Base-by-base conservation (phyloP, 352 stramenopile genomes). In the Thalassiosira hispida region DNA sequence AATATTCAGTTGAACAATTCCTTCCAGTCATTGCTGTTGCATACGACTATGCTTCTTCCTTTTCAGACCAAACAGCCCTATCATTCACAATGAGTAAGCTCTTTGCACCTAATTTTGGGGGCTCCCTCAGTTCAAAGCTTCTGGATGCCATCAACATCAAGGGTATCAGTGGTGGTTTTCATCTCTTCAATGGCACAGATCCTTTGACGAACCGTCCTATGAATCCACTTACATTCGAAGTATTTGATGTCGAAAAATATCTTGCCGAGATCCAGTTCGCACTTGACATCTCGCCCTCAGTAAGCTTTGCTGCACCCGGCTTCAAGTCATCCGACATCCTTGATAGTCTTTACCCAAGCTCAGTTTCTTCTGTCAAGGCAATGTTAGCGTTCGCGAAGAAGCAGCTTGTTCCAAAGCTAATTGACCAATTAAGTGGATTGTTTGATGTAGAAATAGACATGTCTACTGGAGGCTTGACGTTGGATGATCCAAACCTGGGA, bases 381-480 rank as follows among this genome's bases (percentile, higher is more conserved):
- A 63, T 81, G 33, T 56, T 11, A 35, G 16, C 29, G 9, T 66
- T 57, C n/a, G 40, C 77, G 5, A 82, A 82, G 57, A 66, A 42
- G 18, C 59, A 55, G 11, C 51, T 82, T 40, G 3, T 82, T 11
- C n/a, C 14, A 9, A 35, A 77, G 49, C 33, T 82, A n/a, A 18
- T 12, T 53, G n/a, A 18, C 3, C 40, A 31, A 8, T 44, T 82
- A 11, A 67, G 57, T 53, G 68, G 66, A 22, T 18, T 82, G 25
- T 82, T 82, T 55, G 35, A 73, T 14, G 68, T 51, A 4, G 59
- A 23, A 35, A 49, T 82, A 1, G 47, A 73, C 22, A 51, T 82
- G 2, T 42, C 66, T 49, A 65, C 25, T 47, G 31, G 7, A n/a
- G 56, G 59, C 2, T 55, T 69, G 22, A 31, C 27, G 29, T 23